Base-by-base conservation (phyloP, 129 eudicot species). In the Apium graveolens region DNA sequence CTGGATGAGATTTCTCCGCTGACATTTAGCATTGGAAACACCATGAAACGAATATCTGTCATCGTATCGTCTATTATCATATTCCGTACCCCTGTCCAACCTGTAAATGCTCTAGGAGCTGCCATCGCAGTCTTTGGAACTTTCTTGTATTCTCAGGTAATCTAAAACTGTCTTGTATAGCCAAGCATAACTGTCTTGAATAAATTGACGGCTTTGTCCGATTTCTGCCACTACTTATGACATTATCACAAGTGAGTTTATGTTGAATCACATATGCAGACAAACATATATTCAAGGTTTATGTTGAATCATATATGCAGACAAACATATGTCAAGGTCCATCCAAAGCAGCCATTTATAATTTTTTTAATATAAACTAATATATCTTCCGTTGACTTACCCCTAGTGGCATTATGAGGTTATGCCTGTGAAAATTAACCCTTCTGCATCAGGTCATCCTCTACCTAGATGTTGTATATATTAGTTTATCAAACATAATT, bases 131-230 rank as follows among this genome's bases (percentile, higher is more conserved):
- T 92, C 86, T 80, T 92, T 41, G 97, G 97, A 86, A 92, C 97
- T 83, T 92, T 92, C 97, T 86, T 92, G 85, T 92, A 92, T 81
- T 92, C 97, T 32, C 97, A 92, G 92, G 97, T 88, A 85, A 73
- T 34, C 63, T 34, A 55, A 73, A 17, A 71, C 42, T 76, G 70
- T 79, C 78, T 72, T 83, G 27, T 70, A 73, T 1, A 18, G 60
- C 42, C 74, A 49, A 44, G 44, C 69, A 81, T 65, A 53, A 81
- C 34, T 78, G 38, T 55, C 83, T 74, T 35, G 62, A 76, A 78
- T 65, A 32, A 16, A 29, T 27, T 29, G 24, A 43, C 66, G 44
- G 49, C 31, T 17, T 38, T 29, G 32, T 78, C 62, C 42, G 75
- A 78, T 78, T 68, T 42, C 60, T 85, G 63, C 83, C 75, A 78